Conservation (phyloP, 2,329 filamentous ascomycete genomes). For the Pseudogymnoascus sp. region DNA sequence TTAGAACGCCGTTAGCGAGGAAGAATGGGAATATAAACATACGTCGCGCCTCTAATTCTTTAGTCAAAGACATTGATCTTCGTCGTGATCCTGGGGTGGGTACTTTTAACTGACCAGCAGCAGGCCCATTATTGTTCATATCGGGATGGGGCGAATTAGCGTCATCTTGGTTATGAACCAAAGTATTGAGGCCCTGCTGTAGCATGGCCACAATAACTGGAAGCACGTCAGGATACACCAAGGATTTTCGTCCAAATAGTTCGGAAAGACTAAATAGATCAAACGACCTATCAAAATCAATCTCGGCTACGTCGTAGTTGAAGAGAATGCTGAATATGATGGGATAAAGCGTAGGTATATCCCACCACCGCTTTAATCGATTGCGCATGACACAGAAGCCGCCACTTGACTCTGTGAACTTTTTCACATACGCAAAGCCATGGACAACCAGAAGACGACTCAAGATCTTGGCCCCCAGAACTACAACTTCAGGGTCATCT, state of each 20-base stretch:
- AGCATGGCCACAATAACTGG: conserved; percentile 79
- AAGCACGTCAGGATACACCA: conserved; percentile 69
- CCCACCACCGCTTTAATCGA: conserved; percentile 81
- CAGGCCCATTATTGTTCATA: conserved; percentile 19
- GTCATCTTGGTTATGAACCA: conserved; percentile 53
- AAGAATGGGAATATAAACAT: conserved; percentile 23
- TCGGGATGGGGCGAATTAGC: conserved; percentile 42
- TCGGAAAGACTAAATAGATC: conserved; percentile 66
- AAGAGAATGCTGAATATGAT: conserved; percentile 85
- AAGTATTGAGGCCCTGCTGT: conserved; percentile 68
- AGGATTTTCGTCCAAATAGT: conserved; percentile 58
- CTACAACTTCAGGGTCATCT: conserved; percentile 71
- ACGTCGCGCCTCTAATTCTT: conserved; percentile 48
- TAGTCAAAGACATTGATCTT: conserved; percentile 58
- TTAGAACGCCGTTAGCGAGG: not conserved
- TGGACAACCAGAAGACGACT: conserved; percentile 76
- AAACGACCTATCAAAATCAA: conserved; percentile 65
- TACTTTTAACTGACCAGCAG: conserved; percentile 21
- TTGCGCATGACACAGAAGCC: conserved; percentile 82
- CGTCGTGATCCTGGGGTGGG: conserved; percentile 20
- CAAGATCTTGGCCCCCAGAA: conserved; percentile 73
- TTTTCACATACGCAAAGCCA: conserved; percentile 70
- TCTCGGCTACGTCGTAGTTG: conserved; percentile 65
- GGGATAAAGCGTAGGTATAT: conserved; percentile 73
- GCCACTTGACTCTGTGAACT: conserved; percentile 65